Evolutionary conservation across 345 rosid species (phyloP), one percentile per base, ranked within the genome.

Genomic region (Abelmoschus esculentus): DNA sequence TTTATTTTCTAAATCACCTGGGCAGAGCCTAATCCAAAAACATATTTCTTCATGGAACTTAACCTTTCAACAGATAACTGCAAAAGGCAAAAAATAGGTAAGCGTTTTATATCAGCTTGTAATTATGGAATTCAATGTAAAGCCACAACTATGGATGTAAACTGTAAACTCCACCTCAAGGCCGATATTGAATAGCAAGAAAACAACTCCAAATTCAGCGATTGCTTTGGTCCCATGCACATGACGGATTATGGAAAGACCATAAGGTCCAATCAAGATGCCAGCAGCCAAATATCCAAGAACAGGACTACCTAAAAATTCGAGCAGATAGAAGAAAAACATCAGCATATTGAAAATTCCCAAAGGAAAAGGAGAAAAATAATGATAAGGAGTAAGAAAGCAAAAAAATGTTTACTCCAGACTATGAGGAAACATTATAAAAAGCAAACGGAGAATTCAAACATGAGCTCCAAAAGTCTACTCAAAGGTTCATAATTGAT

Each of bases 261-360:
- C 99, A 79, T 86, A 95, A 66, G 97, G 99, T 54, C 99, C 99
- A 71, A 95, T 95, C 83, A 95, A 85, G 74, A 95, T 87, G 80
- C 99, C 99, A 80, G 99, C 99, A 76, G 99, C 97, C 87, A 95
- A 76, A 81, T 95, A 95, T 66, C 99, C 99, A 80, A 95, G 93
- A 76, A 95, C 97, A 73, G 99, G 99, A 77, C 99, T 95, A 74
- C 99, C 99, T 91, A 76, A 82, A 82, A 74, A 82, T 80, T 73
- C 78, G 78, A 83, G 73, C 70, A 80, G 73, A 80, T 65, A 69
- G 55, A 73, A 66, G 44, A 80, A 31, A 72, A 74, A 66, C 46
- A 72, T 53, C 63, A 81, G 29, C 67, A 61, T 38, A 68, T 49
- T 70, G 13, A 75, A 54, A 63, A 80, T 65, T 65, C 46, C 36